Evolutionary conservation across 2,329 filamentous ascomycete species (phyloP), one percentile per base, ranked within the genome.

Genomic region (Colletotrichum lupini): DNA sequence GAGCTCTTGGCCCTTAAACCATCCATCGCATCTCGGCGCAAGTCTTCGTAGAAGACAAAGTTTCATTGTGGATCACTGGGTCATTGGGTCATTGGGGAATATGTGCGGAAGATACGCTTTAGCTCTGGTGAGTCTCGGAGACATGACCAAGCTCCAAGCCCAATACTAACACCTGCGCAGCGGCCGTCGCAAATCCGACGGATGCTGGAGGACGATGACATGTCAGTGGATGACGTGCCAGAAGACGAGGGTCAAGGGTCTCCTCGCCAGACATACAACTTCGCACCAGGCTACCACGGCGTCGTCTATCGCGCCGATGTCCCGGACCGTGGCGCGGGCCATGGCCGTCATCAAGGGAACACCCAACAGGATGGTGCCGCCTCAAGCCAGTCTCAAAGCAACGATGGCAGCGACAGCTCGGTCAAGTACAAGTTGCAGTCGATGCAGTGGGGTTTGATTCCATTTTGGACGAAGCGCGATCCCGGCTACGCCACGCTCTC

Each of bases 391-490:
- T 75, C 76, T 63, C 78, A 64, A 37, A 35, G 74, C 49, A 75
- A 76, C 24, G 70, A 78, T 19, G 62, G 75, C 11, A 74, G 76
- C 5, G 67, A 67, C 32, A 37, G 67, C 52, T 52, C 74, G 72
- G 87, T 87, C 11, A 91, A 84, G 76, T 98, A 97, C 85, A 96
- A 94, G 81, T 85, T 99, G 9, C 95, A 98, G 81, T 88, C 92
- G 2, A 98, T 98, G 94, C 96, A 95, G 88, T 99, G 97, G 97
- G 97, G 96, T 0, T 88, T 99, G 7, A 87, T 98, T 16, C 96
- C 97, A 0, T 98, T 93, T 82, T 98, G 96, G 96, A 97, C 94
- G 4, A 97, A 96, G 84, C 89, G 92, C 14, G 92, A 92, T 65
- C 94, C 95, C 0, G 91, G 95, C 79, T 96, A 97, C 78, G 87